phyloP scores from a whole-genome alignment of 352 stramenopile genomes.

The Globisporangium mamillatum region DNA sequence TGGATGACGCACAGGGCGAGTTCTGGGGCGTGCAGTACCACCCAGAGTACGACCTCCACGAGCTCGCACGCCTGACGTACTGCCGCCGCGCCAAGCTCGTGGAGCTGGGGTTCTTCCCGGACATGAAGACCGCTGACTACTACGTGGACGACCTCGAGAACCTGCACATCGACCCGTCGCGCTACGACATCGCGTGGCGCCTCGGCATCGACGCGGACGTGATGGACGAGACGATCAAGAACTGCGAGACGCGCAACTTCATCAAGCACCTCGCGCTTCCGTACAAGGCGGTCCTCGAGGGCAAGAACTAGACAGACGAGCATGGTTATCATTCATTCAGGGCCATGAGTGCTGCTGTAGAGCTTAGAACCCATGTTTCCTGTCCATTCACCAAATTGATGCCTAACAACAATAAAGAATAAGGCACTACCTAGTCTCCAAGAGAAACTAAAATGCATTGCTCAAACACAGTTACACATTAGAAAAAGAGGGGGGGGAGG shows the following conservation, averaged over 20 bases:
- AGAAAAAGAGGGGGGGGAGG: background rate
- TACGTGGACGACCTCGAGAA: constrained; percentile 78
- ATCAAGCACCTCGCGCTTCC: constrained; percentile 81
- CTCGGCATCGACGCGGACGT: constrained; percentile 76
- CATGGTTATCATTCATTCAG: background rate
- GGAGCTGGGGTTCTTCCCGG: constrained; percentile 64
- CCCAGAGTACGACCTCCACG: constrained; percentile 80
- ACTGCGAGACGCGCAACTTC: constrained; percentile 84
- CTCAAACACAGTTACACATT: constrained; percentile 1
- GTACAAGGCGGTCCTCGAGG: constrained; percentile 50
- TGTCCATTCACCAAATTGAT: background rate
- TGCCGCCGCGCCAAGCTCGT: constrained; percentile 67
- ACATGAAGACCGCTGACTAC: constrained; percentile 65
- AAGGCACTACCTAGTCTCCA: background rate
- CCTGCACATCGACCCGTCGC: constrained; percentile 62
- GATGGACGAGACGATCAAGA: constrained; percentile 72
- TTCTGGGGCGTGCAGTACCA: constrained; percentile 88
- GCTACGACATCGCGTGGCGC: constrained; percentile 78
- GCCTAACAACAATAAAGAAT: background rate
- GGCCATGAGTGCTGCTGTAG: no score
- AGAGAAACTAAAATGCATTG: constrained; percentile 13
- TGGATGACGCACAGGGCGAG: constrained; percentile 40
- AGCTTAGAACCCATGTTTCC: no score
- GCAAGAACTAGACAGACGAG: constrained; percentile 12
- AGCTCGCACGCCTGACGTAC: constrained; percentile 72